Base-by-base conservation (phyloP, 352 stramenopile genomes). In the Phytopythium sindhum region DNA sequence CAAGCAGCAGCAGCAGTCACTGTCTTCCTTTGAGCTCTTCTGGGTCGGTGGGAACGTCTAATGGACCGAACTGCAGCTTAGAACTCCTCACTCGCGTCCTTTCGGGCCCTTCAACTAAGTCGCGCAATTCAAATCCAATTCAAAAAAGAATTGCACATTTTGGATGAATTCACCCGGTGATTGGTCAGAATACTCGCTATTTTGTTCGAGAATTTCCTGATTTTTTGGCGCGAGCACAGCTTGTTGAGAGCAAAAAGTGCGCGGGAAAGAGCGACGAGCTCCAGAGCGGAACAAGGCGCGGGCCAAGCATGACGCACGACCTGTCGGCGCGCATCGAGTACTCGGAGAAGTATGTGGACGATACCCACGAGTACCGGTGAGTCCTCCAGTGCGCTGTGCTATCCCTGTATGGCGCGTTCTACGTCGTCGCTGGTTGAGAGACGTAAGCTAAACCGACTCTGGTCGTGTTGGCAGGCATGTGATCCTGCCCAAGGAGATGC, bases 401-500 rank as follows among this genome's bases (percentile, higher is more conserved):
- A 15, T 6, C 5, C 2, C 23, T 10, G 19, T 54, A 17, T 39
- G 6, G 48, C 26, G 5, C 48, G n/a, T 9, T 17, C 1, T 8
- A 9, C 47, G 44, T n/a, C 11, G 26, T 39, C 33, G 10, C 14
- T 39, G 6, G 8, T 39, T 8, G 2, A 4, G 39, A 23, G 15
- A 19, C 10, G 35, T 4, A 15, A n/a, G 19, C 39, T n/a, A 5
- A 23, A 5, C 54, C 54, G 19, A 48, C n/a, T 15, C 5, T 24
- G 21, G 21, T 50, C 9, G 44, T 10, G 33, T 2, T 50, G 24
- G 10, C 61, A 96, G 91, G 79, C 93, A 98, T 78, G 93, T 98
- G 51, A 99, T 99, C 67, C 80, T 99, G 60, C 97, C 97, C 6
- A 99, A 99, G 78, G 97, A 99, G 73, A 91, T 99, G 66, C 95